Evolutionary conservation across 441 rosid species (phyloP).

Genomic region (Aquilaria agallochum): DNA sequence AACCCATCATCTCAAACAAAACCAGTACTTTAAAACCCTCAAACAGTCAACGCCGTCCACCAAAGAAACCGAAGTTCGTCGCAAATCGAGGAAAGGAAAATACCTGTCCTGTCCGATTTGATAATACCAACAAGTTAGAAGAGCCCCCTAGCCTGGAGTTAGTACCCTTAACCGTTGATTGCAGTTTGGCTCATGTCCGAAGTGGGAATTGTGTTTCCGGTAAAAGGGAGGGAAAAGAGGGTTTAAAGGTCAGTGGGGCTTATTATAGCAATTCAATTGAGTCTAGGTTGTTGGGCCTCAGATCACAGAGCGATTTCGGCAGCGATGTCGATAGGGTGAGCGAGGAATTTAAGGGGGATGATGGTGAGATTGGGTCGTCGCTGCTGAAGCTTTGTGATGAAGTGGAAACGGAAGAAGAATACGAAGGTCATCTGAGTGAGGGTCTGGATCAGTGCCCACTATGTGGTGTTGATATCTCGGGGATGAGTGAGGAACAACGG

Average conservation of each 20-base stretch:
- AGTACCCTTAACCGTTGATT: conserved; percentile 64
- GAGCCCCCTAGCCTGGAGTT: conserved; percentile 54
- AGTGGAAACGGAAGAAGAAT: conserved; percentile 26
- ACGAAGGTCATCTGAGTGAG: background rate
- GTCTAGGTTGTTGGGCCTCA: conserved; percentile 44
- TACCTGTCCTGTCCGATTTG: conserved; percentile 10
- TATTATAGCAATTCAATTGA: conserved; percentile 68
- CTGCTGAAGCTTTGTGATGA: conserved; percentile 56
- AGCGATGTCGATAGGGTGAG: conserved; percentile 4
- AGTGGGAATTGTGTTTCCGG: conserved; percentile 2
- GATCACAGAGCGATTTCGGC: conserved; percentile 14
- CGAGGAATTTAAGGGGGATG: conserved; percentile 36
- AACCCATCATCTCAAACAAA: conserved; percentile 15
- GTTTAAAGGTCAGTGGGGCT: conserved; percentile 36
- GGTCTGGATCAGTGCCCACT: conserved; percentile 62
- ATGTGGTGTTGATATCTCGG: conserved; percentile 68
- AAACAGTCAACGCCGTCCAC: conserved; percentile 24
- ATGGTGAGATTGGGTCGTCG: conserved; percentile 36
- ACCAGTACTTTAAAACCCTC: conserved; percentile 25
- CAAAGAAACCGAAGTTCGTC: conserved; percentile 32
- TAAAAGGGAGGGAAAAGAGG: conserved; percentile 14
- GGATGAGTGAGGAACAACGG: conserved; percentile 54
- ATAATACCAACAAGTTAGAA: background rate
- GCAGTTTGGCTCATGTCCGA: conserved; percentile 10
- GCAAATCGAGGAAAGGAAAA: conserved; percentile 47